These are phyloP conservation scores for Hypoxylon sp. DNA, from an alignment of 2,329 filamentous ascomycete species.

Conservation along the genomic window DNA sequence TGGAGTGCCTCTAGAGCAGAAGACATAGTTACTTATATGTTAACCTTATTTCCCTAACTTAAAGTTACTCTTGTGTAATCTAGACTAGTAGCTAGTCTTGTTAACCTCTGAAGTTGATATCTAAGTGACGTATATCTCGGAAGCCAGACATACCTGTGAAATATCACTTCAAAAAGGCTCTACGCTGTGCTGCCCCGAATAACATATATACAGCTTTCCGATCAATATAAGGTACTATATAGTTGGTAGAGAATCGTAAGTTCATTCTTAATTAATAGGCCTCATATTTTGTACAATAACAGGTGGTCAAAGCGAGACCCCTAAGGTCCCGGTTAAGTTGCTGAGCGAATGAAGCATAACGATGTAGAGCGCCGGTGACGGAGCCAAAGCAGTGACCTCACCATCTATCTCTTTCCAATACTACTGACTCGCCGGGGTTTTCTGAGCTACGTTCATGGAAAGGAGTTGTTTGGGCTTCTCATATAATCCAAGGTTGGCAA, in stretches of 20 bases:
- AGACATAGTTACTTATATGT: no score
- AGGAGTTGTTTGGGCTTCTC: neutral
- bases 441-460: neutral
- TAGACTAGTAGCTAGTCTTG: no score
- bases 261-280: neutral
- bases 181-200: no score
- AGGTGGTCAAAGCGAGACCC: neutral
- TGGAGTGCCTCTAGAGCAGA: no score
- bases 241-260: neutral
- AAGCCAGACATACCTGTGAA: no score
- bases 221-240: neutral
- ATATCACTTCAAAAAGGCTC: no score
- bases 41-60: no score
- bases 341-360: neutral
- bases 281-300: neutral
- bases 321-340: neutral
- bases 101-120: no score
- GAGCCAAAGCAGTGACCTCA: neutral
- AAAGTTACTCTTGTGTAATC: no score
- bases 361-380: neutral
- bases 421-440: neutral
- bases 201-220: no score
- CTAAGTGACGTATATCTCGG: no score
- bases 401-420: neutral
- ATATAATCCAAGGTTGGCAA: neutral